Conservation (phyloP, 2,329 filamentous ascomycete genomes). For the Alternaria burnsii region DNA sequence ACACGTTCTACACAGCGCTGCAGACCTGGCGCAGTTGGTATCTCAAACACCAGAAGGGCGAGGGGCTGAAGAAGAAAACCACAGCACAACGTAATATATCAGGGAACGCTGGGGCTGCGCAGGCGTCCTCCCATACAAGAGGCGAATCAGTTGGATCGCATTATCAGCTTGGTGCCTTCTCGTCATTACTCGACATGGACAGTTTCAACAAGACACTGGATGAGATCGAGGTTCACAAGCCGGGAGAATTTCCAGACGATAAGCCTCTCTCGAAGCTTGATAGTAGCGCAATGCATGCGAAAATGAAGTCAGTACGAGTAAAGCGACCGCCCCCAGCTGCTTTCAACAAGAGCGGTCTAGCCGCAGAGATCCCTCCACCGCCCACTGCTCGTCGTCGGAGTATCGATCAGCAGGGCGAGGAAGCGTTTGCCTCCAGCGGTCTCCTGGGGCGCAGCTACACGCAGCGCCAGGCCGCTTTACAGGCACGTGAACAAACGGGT, state of each 20-base stretch:
- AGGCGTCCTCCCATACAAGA: conserved; percentile 36
- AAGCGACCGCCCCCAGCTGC: conserved; percentile 50
- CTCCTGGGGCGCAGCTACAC: conserved; percentile 62
- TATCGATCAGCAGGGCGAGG: conserved; percentile 37
- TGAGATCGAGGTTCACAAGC: conserved; percentile 32
- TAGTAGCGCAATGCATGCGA: conserved; percentile 42
- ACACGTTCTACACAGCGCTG: conserved; percentile 74
- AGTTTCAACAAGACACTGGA: conserved; percentile 61
- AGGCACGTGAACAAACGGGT: conserved; percentile 51
- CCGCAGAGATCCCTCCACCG: conserved; percentile 26
- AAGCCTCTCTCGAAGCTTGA: conserved; percentile 35
- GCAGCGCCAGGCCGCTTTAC: conserved; percentile 52
- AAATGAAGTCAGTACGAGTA: conserved; percentile 50
- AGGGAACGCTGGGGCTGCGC: conserved; percentile 26
- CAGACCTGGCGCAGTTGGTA: conserved; percentile 94
- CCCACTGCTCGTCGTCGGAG: conserved; percentile 30
- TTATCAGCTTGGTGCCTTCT: conserved; percentile 71
- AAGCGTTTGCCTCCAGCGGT: conserved; percentile 57
- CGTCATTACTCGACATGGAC: conserved; percentile 71
- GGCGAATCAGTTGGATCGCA: conserved; percentile 59
- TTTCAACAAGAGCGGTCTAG: conserved; percentile 32
- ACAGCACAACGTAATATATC: conserved; percentile 35
- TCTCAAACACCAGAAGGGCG: conserved; percentile 75
- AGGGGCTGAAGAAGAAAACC: conserved; percentile 55
- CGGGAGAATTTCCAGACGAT: conserved; percentile 39